Evolutionary conservation across 1,284 basidiomycete genomes (phyloP).

Genomic region (Coniferiporia sulphurascens): DNA sequence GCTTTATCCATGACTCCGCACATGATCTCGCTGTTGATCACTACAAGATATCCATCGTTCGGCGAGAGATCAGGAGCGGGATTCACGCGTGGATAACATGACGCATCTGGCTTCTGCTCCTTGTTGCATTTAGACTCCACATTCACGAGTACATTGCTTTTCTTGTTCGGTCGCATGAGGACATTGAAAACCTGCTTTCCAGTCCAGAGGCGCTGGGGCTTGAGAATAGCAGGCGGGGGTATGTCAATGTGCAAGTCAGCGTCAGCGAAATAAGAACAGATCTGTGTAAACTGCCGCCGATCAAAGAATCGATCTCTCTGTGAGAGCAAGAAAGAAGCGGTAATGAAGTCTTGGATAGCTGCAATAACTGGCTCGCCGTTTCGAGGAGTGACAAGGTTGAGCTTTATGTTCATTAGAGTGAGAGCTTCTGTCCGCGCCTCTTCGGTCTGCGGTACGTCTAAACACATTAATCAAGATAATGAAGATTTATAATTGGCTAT

Average conservation of each 20-base stretch:
- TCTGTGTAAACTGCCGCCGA: slow-evolving; percentile 92
- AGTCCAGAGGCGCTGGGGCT: slow-evolving; percentile 93
- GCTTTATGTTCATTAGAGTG: slow-evolving; percentile 96
- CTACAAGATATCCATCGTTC: slow-evolving; percentile 97
- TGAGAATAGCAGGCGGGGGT: slow-evolving; percentile 92
- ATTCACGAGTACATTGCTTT: slow-evolving; percentile 85
- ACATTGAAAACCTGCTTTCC: slow-evolving; percentile 98
- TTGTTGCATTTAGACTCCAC: slow-evolving; percentile 97
- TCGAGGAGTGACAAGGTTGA: slow-evolving; percentile 95
- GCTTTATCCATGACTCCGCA: slow-evolving; percentile 99
- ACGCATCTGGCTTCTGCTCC: slow-evolving; percentile 74
- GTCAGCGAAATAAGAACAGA: slow-evolving; percentile 93
- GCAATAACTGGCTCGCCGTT: slow-evolving; percentile 99
- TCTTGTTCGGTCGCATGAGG: slow-evolving; percentile 91
- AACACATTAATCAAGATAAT: not conserved
- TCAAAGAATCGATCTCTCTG: slow-evolving; percentile 92
- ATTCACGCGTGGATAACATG: slow-evolving; percentile 58
- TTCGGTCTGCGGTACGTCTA: slow-evolving; percentile 98
- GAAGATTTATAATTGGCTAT: not conserved
- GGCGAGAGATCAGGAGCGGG: slow-evolving; percentile 84
- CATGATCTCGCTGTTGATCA: slow-evolving; percentile 99
- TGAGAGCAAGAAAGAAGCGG: slow-evolving; percentile 93
- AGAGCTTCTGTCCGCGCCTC: slow-evolving; percentile 97
- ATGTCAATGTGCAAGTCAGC: slow-evolving; percentile 92
- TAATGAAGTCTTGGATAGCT: slow-evolving; percentile 98